Evolutionary conservation across 352 stramenopile genomes (phyloP), one percentile per base, ranked within the genome.

Genomic region (Phytopythium boreale): DNA sequence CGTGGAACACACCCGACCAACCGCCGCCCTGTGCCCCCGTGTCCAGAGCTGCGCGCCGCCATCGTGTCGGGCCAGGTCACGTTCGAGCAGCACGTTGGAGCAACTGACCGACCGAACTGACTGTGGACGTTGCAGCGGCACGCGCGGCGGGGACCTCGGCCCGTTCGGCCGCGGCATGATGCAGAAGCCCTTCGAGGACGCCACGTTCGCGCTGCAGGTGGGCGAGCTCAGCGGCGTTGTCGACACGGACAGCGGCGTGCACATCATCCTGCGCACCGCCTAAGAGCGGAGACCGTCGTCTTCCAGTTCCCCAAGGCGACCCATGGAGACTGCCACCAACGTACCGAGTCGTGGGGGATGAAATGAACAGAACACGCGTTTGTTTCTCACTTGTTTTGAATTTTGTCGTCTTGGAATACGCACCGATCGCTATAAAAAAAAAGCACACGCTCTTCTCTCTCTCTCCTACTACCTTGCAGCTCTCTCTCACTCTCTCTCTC

Each of bases 171-270:
- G 80, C 39, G 90, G 90, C 64, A 89, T 92, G 84, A 97, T 97
- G 92, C 90, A 97, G 76, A 97, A 96, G 69, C 87, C 89, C 9
- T 97, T 97, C 59, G 89, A 97, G 63, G 88, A 97, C 70, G 93
- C 89, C 36, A 78, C 86, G 78, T 98, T 98, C 69, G 80, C 67
- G 15, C 82, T 99, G 24, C 67, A 91, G 56, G 86, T 98, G 26
- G 95, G 93, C 46, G 85, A 99, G 72, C 88, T 99, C 68, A 98
- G 87, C 59, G 88, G 79, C 55, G 94, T 99, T 67, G 91, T 99
- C 24, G 93, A 97, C 63, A 98, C 95, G 56, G 96, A 98, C 74
- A 98, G 85, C 60, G 97, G 97, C 55, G 95, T 98, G 65, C 96
- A 99, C 86, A 96, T 99, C 63, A 98, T 99, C 57, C 84, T 98